These are phyloP conservation scores for Globisporangium polare DNA, from an alignment of 352 stramenopile species.

Conservation along the genomic window DNA sequence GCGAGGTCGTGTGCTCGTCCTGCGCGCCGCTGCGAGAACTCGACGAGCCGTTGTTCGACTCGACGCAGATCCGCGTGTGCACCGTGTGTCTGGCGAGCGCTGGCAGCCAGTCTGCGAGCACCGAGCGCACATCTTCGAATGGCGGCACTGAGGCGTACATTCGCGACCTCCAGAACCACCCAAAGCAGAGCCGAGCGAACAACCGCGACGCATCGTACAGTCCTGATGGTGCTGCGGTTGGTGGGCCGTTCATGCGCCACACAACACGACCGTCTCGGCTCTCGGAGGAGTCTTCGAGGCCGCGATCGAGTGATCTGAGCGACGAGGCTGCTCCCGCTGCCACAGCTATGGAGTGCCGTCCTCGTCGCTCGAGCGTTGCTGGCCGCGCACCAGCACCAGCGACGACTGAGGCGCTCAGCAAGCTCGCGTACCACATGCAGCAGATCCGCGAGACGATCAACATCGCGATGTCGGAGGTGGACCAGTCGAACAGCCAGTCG, in stretches of 20 bases:
- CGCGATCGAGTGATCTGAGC: slow-evolving; percentile 1
- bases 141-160: slow-evolving; percentile 48
- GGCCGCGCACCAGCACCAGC: slow-evolving; percentile 24
- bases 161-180: slow-evolving; percentile 24
- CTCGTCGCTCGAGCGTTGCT: slow-evolving; percentile 25
- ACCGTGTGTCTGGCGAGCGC: slow-evolving; percentile 56
- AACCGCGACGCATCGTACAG: neutral
- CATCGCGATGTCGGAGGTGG: slow-evolving; percentile 54
- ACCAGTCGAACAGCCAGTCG: slow-evolving; percentile 30
- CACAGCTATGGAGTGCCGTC: slow-evolving; percentile 12
- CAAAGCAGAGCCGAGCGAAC: slow-evolving; percentile 3
- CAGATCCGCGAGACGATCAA: slow-evolving; percentile 69
- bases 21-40: slow-evolving; percentile 71
- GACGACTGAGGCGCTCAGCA: slow-evolving; percentile 41
- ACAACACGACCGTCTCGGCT: neutral
- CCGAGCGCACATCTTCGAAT: slow-evolving; percentile 35
- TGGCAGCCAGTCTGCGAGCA: slow-evolving; percentile 23
- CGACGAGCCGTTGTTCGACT: slow-evolving; percentile 61
- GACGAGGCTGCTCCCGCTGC: slow-evolving; percentile 12
- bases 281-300: slow-evolving; percentile 3
- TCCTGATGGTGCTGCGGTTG: neutral
- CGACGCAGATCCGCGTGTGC: slow-evolving; percentile 67
- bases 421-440: slow-evolving; percentile 60
- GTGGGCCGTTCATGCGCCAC: neutral
- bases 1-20: slow-evolving; percentile 70